phyloP scores from a whole-genome alignment of 164 flowering plant genomes.

The Paratinospora sagittata region DNA sequence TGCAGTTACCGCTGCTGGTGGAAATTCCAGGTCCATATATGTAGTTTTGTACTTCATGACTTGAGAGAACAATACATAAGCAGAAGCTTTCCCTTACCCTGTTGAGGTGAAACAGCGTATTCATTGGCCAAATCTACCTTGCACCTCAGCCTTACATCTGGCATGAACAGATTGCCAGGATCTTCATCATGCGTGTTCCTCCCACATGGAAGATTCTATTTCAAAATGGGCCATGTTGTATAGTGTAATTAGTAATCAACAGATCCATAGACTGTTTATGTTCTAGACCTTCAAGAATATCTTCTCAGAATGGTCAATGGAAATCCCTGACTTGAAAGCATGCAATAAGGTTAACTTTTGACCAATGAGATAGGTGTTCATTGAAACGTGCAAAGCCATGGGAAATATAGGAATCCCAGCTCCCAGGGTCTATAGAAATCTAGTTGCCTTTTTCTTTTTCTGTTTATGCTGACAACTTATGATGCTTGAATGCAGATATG shows the following conservation, averaged over 20 bases:
- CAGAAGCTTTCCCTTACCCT: not conserved
- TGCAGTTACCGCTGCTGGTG: slow-evolving; percentile 95
- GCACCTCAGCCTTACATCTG: not conserved
- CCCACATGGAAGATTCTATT: not conserved
- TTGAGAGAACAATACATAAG: not conserved
- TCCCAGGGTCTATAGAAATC: not conserved
- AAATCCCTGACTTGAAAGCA: not conserved
- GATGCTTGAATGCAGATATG: slow-evolving; percentile 41
- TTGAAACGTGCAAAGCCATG: not conserved
- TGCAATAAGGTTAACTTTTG: not conserved
- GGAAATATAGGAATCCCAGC: not conserved
- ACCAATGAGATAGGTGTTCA: not conserved
- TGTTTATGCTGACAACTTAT: slow-evolving; percentile 3
- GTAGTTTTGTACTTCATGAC: not conserved
- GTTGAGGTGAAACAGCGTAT: not conserved
- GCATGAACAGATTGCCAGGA: not conserved
- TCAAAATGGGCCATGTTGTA: not conserved
- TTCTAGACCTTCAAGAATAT: not conserved
- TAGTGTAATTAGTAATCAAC: not conserved
- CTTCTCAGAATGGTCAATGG: not conserved
- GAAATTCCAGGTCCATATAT: slow-evolving; percentile 64
- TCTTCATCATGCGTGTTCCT: not conserved
- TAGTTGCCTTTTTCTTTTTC: not conserved
- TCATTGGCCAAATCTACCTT: not conserved
- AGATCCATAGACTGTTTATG: not conserved